Evolutionary conservation across 139 green algal genomes (phyloP).

Genomic region (Marvania coccoides): DNA sequence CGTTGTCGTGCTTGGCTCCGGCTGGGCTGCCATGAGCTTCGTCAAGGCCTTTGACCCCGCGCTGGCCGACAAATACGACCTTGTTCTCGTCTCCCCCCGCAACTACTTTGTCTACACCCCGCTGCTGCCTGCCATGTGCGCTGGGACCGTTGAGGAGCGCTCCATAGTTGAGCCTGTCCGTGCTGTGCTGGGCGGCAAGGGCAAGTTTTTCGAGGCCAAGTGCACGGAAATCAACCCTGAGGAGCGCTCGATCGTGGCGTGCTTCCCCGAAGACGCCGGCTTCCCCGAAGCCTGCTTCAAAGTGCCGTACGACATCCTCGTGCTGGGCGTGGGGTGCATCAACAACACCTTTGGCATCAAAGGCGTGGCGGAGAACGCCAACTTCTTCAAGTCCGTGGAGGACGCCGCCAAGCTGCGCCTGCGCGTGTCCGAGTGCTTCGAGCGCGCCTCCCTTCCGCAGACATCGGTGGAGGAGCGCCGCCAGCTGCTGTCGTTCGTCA

Average conservation of each 20-base stretch:
- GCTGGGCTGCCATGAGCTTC: slow-evolving; percentile 80
- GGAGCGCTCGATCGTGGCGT: slow-evolving; percentile 69
- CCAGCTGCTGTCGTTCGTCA: slow-evolving; percentile 81
- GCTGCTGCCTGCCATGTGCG: slow-evolving; percentile 81
- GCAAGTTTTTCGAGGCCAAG: slow-evolving; percentile 82
- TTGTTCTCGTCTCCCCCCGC: slow-evolving; percentile 48
- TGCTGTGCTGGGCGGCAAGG: slow-evolving; percentile 36
- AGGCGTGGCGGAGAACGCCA: slow-evolving; percentile 75
- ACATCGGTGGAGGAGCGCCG: slow-evolving; percentile 48
- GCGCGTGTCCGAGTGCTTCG: slow-evolving; percentile 80
- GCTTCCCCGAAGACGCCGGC: slow-evolving; percentile 75
- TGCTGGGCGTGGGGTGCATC: slow-evolving; percentile 74
- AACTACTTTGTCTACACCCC: slow-evolving; percentile 99
- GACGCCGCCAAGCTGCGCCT: slow-evolving; percentile 65
- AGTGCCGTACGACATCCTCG: slow-evolving; percentile 75
- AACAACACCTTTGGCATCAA: slow-evolving; percentile 92
- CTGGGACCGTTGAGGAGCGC: slow-evolving; percentile 83
- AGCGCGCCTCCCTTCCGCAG: slow-evolving; percentile 72
- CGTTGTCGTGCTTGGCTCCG: slow-evolving; percentile 80
- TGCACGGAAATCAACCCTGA: slow-evolving; percentile 67
- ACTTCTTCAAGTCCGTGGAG: slow-evolving; percentile 84
- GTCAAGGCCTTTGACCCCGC: slow-evolving; percentile 54
- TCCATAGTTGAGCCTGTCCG: slow-evolving; percentile 91
- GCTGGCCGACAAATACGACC: slow-evolving; percentile 28
- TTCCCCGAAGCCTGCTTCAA: slow-evolving; percentile 79